A percentile compares a stretch with the other conserved stretches of the same genome.
phyloP scores from a whole-genome alignment of 306 rosid genomes.

The Glycine soja region DNA sequence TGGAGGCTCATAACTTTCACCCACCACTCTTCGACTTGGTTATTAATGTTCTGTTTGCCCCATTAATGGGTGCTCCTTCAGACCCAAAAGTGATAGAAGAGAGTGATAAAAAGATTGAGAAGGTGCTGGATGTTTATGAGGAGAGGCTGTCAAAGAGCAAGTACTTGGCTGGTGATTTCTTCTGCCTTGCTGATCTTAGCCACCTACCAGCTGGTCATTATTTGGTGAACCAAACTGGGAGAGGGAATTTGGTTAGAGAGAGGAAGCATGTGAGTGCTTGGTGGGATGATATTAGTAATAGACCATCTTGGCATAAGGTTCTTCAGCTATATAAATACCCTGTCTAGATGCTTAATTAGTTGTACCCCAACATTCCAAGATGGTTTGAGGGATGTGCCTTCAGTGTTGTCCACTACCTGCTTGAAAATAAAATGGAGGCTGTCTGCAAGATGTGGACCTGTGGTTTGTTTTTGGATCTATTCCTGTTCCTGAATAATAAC shows the following conservation, averaged over 20 bases:
- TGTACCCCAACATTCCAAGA: not conserved
- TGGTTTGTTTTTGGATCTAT: not conserved
- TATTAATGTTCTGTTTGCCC: slow-evolving; percentile 47
- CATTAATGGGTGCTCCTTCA: slow-evolving; percentile 29
- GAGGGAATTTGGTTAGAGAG: slow-evolving; percentile 50
- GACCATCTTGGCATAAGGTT: slow-evolving; percentile 69
- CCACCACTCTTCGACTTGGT: slow-evolving; percentile 48
- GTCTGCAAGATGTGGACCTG: not conserved
- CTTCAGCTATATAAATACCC: slow-evolving; percentile 48
- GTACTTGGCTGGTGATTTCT: slow-evolving; percentile 52
- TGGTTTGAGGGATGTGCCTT: not conserved
- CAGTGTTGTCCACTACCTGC: not conserved
- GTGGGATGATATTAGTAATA: slow-evolving; percentile 69
- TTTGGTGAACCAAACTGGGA: slow-evolving; percentile 53
- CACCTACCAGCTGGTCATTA: slow-evolving; percentile 57
- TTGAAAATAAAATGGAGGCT: slow-evolving; percentile 24
- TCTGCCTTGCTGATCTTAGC: slow-evolving; percentile 55
- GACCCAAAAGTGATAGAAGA: slow-evolving; percentile 56
- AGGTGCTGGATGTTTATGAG: slow-evolving; percentile 48
- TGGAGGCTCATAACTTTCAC: slow-evolving; percentile 58
- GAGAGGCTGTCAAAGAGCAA: slow-evolving; percentile 42
- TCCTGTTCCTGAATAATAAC: not conserved
- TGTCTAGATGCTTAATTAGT: slow-evolving; percentile 30
- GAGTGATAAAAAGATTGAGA: slow-evolving; percentile 45
- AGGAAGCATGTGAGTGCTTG: slow-evolving; percentile 67